Percentiles rank a stretch among this genome's conserved stretches.
Evolutionary conservation across 768 basidiomycete species (phyloP).

Genomic region (Symmetrospora coprosmae): DNA sequence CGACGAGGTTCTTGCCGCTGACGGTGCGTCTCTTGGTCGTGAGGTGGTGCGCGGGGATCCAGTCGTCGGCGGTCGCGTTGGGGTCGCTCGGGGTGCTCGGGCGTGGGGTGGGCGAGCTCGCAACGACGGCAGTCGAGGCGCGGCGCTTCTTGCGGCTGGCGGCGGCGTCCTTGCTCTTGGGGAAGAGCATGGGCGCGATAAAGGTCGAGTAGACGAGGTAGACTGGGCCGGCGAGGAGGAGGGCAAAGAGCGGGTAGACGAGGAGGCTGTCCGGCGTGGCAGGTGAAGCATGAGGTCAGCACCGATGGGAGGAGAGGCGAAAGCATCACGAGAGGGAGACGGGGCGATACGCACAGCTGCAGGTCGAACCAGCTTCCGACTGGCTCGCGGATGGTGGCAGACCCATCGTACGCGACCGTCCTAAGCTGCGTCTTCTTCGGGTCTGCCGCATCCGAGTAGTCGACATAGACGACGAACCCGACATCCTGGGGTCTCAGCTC

Average conservation of each 20-base stretch:
- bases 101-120: conserved; percentile 19
- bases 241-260: conserved; percentile 36
- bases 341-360: conserved; percentile 28
- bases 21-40: conserved; percentile 25
- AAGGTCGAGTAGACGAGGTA: conserved; percentile 35
- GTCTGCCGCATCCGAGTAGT: conserved; percentile 14
- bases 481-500: conserved; percentile 14
- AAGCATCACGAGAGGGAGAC: not conserved
- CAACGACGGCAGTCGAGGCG: not conserved
- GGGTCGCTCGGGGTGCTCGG: conserved; percentile 29
- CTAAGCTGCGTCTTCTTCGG: conserved; percentile 5
- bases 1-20: conserved; percentile 6
- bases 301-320: not conserved
- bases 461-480: conserved; percentile 18
- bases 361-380: conserved; percentile 37
- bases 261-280: conserved; percentile 31
- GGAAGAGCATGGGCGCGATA: conserved; percentile 24
- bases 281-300: not conserved
- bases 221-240: conserved; percentile 31
- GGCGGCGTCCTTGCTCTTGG: conserved; percentile 7
- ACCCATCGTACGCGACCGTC: conserved; percentile 37
- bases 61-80: conserved; percentile 35
- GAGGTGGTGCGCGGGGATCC: conserved; percentile 38
- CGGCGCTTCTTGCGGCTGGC: conserved; percentile 16
- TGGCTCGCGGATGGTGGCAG: conserved; percentile 38